Evolutionary conservation across 768 basidiomycete species (phyloP).

Genomic region (Leccinum broughii): DNA sequence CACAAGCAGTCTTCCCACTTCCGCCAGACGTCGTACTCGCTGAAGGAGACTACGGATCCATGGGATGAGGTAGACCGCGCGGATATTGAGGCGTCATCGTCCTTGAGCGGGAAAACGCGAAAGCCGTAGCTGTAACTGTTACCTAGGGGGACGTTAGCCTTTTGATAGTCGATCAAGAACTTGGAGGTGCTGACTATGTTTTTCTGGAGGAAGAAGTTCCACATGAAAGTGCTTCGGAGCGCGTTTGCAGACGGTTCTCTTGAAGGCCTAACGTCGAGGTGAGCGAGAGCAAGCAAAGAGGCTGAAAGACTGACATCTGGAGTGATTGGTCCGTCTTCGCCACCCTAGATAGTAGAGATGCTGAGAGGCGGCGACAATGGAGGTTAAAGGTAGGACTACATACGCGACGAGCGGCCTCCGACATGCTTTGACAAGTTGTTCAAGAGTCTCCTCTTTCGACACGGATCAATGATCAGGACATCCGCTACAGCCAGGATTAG

Average conservation of each 20-base stretch:
- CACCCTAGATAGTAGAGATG: background rate
- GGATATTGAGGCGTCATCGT: conserved; percentile 32
- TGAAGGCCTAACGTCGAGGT: conserved; percentile 47
- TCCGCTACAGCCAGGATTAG: background rate
- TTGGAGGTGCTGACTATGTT: conserved; percentile 46
- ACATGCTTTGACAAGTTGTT: conserved; percentile 3
- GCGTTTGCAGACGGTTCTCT: conserved; percentile 57
- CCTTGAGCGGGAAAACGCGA: conserved; percentile 49
- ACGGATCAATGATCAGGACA: conserved; percentile 8
- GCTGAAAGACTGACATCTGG: conserved; percentile 28
- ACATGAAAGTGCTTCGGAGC: conserved; percentile 62
- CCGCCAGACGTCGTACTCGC: conserved; percentile 74
- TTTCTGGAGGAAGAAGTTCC: conserved; percentile 56
- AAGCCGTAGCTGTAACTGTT: conserved; percentile 60
- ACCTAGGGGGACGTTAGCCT: conserved; percentile 37
- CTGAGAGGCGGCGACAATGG: background rate
- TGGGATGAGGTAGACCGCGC: conserved; percentile 33
- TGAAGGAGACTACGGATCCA: conserved; percentile 36
- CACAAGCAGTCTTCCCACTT: conserved; percentile 82
- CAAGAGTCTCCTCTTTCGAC: conserved; percentile 2
- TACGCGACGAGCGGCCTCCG: conserved; percentile 8
- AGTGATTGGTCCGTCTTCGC: conserved; percentile 11
- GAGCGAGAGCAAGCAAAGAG: background rate
- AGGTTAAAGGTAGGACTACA: conserved; percentile 1
- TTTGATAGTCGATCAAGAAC: background rate